Evolutionary conservation across 2,329 filamentous ascomycete species (phyloP), one percentile per base, ranked within the genome.

Genomic region (Coniochaeta ligniaria): DNA sequence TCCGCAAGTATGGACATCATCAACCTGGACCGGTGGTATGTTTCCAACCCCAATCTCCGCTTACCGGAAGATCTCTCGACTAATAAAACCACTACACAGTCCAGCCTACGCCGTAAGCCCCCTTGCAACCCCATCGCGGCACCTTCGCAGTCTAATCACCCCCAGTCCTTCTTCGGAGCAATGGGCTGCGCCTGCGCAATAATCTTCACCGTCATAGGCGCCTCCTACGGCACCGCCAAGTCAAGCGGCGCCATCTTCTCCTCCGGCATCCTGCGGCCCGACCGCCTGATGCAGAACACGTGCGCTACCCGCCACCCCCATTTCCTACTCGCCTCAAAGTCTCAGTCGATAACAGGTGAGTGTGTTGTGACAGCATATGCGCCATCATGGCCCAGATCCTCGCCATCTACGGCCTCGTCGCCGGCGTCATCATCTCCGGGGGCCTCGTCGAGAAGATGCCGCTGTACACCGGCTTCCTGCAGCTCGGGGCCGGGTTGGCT

Each of bases 371-470:
- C 11, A 56, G 36, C 78, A 93, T 98, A 66, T 95, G 95, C 76
- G 95, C 98, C 79, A 96, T 99, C 87, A 99, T 99, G 95, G 95
- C 95, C 84, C 95, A 95, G 98, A 99, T 99, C 80, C 98, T 99
- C 80, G 95, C 92, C 90, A 98, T 99, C 78, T 99, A 95, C 81
- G 91, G 91, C 71, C 85, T 95, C 66, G 91, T 95, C 78, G 90
- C 94, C 63, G 93, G 90, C 22, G 91, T 95, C 75, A 79, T 95
- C 72, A 92, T 95, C 73, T 92, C 91, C 72, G 90, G 91, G 75
- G 86, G 86, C 70, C 81, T 95, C 66, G 83, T 81, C 69, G 90
- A 94, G 78, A 74, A 85, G 66, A 78, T 89, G 64, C 65, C 90
- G 63, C 83, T 95, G 64, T 93, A 89, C 79, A 92, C 90, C 60